phyloP scores from a whole-genome alignment of 768 basidiomycete species.

The Kwoniella pini region DNA sequence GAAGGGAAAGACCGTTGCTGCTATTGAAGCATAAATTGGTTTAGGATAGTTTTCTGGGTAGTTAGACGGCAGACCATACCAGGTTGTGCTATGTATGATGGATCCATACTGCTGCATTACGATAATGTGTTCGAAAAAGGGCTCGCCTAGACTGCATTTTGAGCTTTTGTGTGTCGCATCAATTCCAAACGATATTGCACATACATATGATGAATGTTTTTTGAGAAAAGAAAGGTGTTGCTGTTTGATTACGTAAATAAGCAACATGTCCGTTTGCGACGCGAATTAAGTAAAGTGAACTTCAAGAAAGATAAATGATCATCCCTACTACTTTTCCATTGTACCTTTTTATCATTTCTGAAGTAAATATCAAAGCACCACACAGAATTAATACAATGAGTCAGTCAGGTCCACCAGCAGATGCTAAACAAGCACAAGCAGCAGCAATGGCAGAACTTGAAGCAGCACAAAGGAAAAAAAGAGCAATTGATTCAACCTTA shows the following conservation, averaged over 20 bases:
- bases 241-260: too few species aligned
- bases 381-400: slow-evolving; percentile 30
- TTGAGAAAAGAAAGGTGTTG: too few species aligned
- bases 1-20: slow-evolving; percentile 52
- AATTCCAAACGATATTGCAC: too few species aligned
- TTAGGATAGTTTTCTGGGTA: slow-evolving; percentile 7
- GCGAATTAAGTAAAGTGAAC: too few species aligned
- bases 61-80: slow-evolving; percentile 8
- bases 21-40: slow-evolving; percentile 51
- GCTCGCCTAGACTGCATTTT: too few species aligned
- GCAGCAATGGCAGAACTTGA: slow-evolving; percentile 44
- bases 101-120: slow-evolving; percentile 28
- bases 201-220: too few species aligned
- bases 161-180: too few species aligned
- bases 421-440: slow-evolving; percentile 51
- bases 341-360: background rate
- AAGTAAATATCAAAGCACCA: background rate
- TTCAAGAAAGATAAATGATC: too few species aligned
- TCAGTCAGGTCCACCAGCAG: slow-evolving; percentile 46
- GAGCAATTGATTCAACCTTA: slow-evolving; percentile 37
- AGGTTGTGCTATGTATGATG: slow-evolving; percentile 37
- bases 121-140: too few species aligned
- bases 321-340: too few species aligned
- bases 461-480: slow-evolving; percentile 40
- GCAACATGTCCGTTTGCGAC: too few species aligned